Evolutionary conservation across 2,329 filamentous ascomycete genomes (phyloP).

Genomic region (Alternaria triticimaculans): DNA sequence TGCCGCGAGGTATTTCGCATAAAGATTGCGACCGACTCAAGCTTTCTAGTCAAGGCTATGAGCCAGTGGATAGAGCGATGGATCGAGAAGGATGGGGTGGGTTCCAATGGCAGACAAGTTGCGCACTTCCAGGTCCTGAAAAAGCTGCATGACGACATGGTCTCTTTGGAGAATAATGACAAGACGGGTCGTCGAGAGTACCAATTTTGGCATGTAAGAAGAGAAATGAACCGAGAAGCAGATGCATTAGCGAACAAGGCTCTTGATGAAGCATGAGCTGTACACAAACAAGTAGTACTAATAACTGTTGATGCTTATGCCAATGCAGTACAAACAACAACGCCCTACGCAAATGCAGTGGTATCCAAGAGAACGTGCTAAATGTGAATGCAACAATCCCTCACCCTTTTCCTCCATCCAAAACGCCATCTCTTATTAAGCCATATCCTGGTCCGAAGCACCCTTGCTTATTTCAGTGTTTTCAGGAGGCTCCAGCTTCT

Average conservation of each 20-base stretch:
- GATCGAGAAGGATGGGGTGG: constrained; percentile 38
- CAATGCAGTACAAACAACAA: constrained; percentile 9
- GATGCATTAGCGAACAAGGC: constrained; percentile 25
- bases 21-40: constrained; percentile 39
- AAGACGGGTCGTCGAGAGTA: no score
- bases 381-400: constrained; percentile 18
- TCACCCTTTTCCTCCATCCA: not conserved
- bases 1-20: not conserved
- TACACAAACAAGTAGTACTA: not conserved
- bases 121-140: constrained; percentile 32
- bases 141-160: constrained; percentile 4
- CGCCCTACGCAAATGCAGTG: constrained; percentile 15
- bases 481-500: constrained; percentile 17
- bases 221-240: constrained; percentile 25
- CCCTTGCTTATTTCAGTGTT: constrained; percentile 10
- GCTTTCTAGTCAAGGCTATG: constrained; percentile 43
- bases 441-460: constrained; percentile 27
- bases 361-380: constrained; percentile 26
- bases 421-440: constrained; percentile 4
- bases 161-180: no score
- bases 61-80: constrained; percentile 42
- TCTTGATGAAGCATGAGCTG: constrained; percentile 47
- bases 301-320: not conserved
- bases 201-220: constrained; percentile 35
- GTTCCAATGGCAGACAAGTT: constrained; percentile 27